Percentiles rank a stretch among this genome's conserved stretches.
phyloP scores from a whole-genome alignment of 305 asterid genomes.

The Salvia sclarea region DNA sequence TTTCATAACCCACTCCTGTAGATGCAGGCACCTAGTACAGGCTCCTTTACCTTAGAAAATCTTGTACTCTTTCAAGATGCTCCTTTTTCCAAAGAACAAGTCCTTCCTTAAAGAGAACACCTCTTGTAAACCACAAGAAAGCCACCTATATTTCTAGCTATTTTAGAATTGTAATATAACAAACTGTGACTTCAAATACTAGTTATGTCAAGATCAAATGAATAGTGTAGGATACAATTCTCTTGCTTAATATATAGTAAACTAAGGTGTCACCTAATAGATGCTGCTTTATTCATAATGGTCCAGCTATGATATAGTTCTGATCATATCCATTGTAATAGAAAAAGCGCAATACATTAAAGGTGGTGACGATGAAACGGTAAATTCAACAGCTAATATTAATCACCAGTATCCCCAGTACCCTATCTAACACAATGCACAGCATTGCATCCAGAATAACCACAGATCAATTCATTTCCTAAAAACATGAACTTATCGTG shows the following conservation, averaged over 20 bases:
- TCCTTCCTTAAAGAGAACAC: background rate
- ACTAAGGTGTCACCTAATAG: background rate
- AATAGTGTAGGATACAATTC: background rate
- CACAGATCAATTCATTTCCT: background rate
- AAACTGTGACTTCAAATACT: background rate
- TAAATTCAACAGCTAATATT: slow-evolving; percentile 1
- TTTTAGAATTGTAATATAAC: background rate
- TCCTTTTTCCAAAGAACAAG: background rate
- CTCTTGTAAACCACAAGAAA: background rate
- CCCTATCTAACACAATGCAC: background rate
- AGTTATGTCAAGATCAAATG: slow-evolving; percentile 3
- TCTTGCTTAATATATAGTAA: background rate
- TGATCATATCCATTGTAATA: background rate
- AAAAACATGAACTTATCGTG: background rate
- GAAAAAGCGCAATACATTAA: background rate
- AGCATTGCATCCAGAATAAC: background rate
- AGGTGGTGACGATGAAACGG: background rate
- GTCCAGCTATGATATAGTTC: background rate
- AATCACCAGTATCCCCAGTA: background rate
- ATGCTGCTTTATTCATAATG: slow-evolving; percentile 12
- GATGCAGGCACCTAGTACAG: slow-evolving; percentile 10
- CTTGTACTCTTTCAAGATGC: slow-evolving; percentile 2
- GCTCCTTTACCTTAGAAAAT: slow-evolving; percentile 7
- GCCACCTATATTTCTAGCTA: background rate
- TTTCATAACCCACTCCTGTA: slow-evolving; percentile 7